phyloP scores from a whole-genome alignment of 192 early-diverging fungal species.

The Coemansia erecta region DNA sequence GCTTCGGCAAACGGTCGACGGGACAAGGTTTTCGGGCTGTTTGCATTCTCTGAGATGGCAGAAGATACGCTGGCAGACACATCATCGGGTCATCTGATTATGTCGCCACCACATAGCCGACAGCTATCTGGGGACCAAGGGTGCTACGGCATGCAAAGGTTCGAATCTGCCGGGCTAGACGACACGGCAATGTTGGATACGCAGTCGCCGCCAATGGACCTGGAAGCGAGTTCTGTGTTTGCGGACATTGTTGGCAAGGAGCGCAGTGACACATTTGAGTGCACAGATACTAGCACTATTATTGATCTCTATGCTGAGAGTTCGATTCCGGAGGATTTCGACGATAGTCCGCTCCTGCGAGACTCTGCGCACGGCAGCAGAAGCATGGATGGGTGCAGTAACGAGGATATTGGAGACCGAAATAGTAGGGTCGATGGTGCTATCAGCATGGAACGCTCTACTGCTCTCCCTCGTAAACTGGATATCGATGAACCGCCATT shows the following conservation, averaged over 20 bases:
- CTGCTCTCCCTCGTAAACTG: slow-evolving; percentile 7
- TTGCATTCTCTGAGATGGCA: slow-evolving; percentile 1
- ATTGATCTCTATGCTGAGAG: slow-evolving; percentile 30
- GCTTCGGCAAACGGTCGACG: neutral
- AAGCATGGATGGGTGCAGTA: slow-evolving; percentile 13
- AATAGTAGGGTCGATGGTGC: neutral
- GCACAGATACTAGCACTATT: slow-evolving; percentile 20
- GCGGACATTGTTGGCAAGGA: neutral
- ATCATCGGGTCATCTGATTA: slow-evolving; percentile 1
- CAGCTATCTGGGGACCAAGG: slow-evolving; percentile 14
- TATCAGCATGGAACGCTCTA: neutral
- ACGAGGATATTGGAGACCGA: neutral
- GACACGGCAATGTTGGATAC: neutral
- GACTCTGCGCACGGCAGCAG: slow-evolving; percentile 16
- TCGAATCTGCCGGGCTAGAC: neutral
- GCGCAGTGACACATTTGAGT: neutral
- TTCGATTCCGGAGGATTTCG: neutral
- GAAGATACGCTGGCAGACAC: neutral
- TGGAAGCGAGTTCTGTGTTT: slow-evolving; percentile 1
- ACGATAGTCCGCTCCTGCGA: neutral
- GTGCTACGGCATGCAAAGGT: neutral
- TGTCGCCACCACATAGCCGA: slow-evolving; percentile 16
- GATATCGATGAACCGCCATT: slow-evolving; percentile 20
- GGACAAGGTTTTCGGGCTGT: neutral
- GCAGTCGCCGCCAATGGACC: slow-evolving; percentile 8